A percentile compares a stretch with the other conserved stretches of the same genome.
Evolutionary conservation across 495 filamentous ascomycete genomes (phyloP).

Genomic region (Penicillium tannophilum): DNA sequence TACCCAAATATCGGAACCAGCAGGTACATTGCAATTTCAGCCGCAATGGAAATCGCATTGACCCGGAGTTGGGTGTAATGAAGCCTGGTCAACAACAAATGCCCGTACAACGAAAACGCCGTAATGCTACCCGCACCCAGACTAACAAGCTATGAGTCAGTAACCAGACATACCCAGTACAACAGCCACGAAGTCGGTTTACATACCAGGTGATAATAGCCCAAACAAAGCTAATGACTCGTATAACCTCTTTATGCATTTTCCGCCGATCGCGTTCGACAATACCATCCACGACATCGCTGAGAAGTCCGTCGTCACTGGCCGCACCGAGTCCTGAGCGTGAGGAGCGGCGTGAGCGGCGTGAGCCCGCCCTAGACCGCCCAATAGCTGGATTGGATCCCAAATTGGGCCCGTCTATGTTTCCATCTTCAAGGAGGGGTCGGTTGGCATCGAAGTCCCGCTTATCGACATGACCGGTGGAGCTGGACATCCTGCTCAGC

Average conservation of each 20-base stretch:
- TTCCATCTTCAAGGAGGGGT: conserved; percentile 41
- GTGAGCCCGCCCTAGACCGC: conserved; percentile 27
- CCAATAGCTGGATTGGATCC: conserved; percentile 11
- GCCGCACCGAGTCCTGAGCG: conserved; percentile 10
- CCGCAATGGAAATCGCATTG: conserved; percentile 82
- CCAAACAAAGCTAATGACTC: conserved; percentile 60
- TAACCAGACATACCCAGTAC: neutral
- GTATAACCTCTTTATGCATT: conserved; percentile 52
- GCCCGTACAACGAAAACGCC: conserved; percentile 89
- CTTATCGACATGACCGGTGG: conserved; percentile 50
- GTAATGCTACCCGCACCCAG: conserved; percentile 84
- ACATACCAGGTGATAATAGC: conserved; percentile 61
- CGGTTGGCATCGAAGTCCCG: conserved; percentile 62
- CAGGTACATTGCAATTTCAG: conserved; percentile 84
- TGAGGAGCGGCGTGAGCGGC: conserved; percentile 22
- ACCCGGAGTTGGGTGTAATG: conserved; percentile 88
- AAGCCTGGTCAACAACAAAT: conserved; percentile 78
- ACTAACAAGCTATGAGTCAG: conserved; percentile 31
- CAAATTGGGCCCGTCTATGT: conserved; percentile 27
- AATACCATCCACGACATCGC: conserved; percentile 62
- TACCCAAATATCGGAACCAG: conserved; percentile 88
- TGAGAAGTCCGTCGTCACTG: conserved; percentile 60
- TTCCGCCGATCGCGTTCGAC: conserved; percentile 56
- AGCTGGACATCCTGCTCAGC: conserved; percentile 29
- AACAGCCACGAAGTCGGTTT: conserved; percentile 3